A percentile compares a stretch with the other conserved stretches of the same genome.
phyloP scores from a whole-genome alignment of 177 flowering plant genomes.

The Vitis hybrid region DNA sequence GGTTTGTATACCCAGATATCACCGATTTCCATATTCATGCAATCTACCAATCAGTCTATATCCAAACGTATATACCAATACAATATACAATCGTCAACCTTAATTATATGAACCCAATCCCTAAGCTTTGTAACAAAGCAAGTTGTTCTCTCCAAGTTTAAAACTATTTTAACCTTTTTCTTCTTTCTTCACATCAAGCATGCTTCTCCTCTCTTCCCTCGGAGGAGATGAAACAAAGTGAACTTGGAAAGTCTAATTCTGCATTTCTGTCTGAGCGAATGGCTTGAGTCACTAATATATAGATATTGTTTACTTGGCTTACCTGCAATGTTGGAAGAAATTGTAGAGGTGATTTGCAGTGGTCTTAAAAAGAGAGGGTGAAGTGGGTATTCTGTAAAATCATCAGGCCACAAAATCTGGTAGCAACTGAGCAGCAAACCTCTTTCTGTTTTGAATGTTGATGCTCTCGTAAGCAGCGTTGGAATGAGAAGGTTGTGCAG shows the following conservation, averaged over 20 bases:
- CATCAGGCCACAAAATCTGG: conserved; percentile 73
- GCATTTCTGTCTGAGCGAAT: background rate
- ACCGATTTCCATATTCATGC: background rate
- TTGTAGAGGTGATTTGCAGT: too few relatives aligned
- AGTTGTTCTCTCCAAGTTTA: conserved; percentile 9
- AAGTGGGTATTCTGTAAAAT: background rate
- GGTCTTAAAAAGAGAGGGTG: too few relatives aligned
- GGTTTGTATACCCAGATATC: background rate
- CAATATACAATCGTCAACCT: conserved; percentile 28
- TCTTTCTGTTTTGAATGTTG: conserved; percentile 53
- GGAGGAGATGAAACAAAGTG: background rate
- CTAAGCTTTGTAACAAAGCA: conserved; percentile 10
- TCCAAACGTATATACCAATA: conserved; percentile 4
- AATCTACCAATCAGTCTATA: background rate
- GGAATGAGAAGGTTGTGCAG: conserved; percentile 21
- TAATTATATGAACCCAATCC: conserved; percentile 8
- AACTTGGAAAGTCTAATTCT: background rate
- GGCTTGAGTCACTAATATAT: background rate
- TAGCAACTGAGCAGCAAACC: conserved; percentile 67
- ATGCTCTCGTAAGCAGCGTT: conserved; percentile 26
- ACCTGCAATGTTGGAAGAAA: too few relatives aligned
- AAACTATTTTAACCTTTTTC: background rate
- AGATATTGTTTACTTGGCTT: background rate
- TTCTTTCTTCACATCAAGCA: conserved; percentile 18
- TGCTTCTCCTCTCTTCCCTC: background rate